A percentile compares a stretch with the other conserved stretches of the same genome.
phyloP scores from a whole-genome alignment of 2,329 filamentous ascomycete genomes.

The Pseudogymnoascus sp. region DNA sequence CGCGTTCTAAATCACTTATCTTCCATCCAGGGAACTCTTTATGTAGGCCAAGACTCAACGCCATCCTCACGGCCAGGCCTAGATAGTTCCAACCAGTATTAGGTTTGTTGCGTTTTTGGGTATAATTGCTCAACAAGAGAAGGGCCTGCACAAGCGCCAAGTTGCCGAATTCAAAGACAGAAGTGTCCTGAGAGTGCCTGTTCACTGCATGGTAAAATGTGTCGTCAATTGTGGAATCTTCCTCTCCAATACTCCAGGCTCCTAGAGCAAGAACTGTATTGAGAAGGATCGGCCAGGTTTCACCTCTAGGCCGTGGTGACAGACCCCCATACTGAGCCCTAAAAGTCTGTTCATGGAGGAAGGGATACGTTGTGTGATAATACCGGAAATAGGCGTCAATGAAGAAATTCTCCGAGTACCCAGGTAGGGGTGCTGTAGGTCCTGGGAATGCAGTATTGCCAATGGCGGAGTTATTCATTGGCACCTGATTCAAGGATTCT shows the following conservation, averaged over 20 bases:
- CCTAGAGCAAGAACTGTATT: conserved; percentile 32
- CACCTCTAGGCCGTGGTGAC: conserved; percentile 18
- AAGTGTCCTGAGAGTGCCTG: conserved; percentile 25
- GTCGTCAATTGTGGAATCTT: conserved; percentile 24
- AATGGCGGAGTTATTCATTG: neutral
- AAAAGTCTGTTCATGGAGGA: conserved; percentile 18
- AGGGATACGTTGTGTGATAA: conserved; percentile 18
- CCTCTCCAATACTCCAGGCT: conserved; percentile 28
- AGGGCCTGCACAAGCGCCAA: conserved; percentile 28
- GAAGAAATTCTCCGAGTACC: conserved; percentile 9
- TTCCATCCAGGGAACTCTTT: conserved; percentile 33
- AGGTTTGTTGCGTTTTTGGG: conserved; percentile 40
- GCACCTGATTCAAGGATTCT: neutral
- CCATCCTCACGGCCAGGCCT: conserved; percentile 43
- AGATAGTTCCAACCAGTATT: conserved; percentile 46
- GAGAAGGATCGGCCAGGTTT: conserved; percentile 30
- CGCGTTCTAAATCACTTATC: conserved; percentile 35
- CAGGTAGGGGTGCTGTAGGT: neutral
- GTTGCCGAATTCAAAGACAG: conserved; percentile 29
- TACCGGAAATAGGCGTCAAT: conserved; percentile 18
- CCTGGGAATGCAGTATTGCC: neutral
- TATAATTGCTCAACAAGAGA: conserved; percentile 32
- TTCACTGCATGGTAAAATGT: conserved; percentile 27
- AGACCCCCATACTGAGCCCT: conserved; percentile 13
- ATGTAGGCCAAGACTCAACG: conserved; percentile 42